Evolutionary conservation across 352 stramenopile genomes (phyloP).

Genomic region (Phytophthora pistaciae): DNA sequence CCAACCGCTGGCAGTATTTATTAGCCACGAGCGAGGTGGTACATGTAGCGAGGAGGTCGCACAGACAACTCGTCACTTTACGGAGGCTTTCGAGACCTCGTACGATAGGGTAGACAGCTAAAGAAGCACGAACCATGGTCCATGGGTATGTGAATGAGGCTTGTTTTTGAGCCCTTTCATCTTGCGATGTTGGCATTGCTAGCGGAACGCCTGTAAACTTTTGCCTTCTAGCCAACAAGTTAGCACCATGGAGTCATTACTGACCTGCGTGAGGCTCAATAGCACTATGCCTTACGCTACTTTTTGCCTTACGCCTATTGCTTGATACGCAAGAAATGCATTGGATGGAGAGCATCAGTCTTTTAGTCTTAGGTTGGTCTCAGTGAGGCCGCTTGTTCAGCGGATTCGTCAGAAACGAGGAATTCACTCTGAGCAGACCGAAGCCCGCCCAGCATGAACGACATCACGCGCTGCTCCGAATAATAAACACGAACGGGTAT

Average conservation of each 20-base stretch:
- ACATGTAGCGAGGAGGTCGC: constrained; percentile 10
- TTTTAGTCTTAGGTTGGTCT: constrained; percentile 85
- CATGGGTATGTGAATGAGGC: neutral
- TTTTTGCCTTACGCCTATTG: neutral
- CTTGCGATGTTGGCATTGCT: too few relatives aligned
- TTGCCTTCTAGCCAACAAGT: too few relatives aligned
- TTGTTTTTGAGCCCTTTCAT: too few relatives aligned
- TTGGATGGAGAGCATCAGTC: constrained; percentile 73
- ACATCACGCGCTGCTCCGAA: constrained; percentile 69
- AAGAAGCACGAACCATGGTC: neutral
- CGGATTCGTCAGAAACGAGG: constrained; percentile 91
- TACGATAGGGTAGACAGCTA: constrained; percentile 10
- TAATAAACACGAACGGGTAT: neutral
- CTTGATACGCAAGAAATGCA: neutral
- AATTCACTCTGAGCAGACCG: constrained; percentile 83
- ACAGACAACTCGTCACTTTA: constrained; percentile 15
- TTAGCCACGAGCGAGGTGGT: constrained; percentile 27
- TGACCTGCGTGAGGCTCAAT: too few relatives aligned
- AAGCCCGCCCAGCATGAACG: constrained; percentile 66
- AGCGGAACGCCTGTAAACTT: too few relatives aligned
- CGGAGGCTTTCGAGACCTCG: constrained; percentile 14
- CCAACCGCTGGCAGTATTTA: constrained; percentile 38
- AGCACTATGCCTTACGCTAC: neutral
- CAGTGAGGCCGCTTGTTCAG: constrained; percentile 89
- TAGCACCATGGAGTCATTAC: too few relatives aligned